Evolutionary conservation across 176 grass and related monocot genomes (phyloP).

Genomic region (Secale cereale): DNA sequence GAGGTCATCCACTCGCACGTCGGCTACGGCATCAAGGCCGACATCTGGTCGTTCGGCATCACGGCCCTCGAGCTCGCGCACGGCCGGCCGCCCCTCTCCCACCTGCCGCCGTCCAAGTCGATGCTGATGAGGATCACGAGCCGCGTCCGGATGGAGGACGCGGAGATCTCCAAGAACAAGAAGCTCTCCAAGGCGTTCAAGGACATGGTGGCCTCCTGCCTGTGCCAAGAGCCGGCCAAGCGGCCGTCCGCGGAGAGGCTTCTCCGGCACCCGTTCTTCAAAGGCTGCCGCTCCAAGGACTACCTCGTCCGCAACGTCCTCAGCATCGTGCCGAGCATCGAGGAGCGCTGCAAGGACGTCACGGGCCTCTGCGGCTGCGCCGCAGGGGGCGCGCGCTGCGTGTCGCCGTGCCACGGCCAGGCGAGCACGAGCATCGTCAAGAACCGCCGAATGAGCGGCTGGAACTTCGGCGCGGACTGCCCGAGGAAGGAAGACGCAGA

Average conservation of each 20-base stretch:
- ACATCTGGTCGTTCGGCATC: conserved; percentile 97
- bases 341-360: conserved; percentile 49
- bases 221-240: conserved; percentile 67
- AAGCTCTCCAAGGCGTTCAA: conserved; percentile 90
- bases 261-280: conserved; percentile 81
- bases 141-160: conserved; percentile 66
- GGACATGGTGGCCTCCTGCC: conserved; percentile 83
- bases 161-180: conserved; percentile 40
- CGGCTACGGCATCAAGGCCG: conserved; percentile 88
- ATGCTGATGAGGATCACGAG: conserved; percentile 80
- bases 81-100: conserved; percentile 76
- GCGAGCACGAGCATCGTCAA: conserved; percentile 18
- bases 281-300: conserved; percentile 59
- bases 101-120: conserved; percentile 88
- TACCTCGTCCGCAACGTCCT: conserved; percentile 72
- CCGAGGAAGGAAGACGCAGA: background rate
- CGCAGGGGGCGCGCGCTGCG: conserved; percentile 11
- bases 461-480: conserved; percentile 75
- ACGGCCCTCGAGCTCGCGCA: conserved; percentile 93
- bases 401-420: conserved; percentile 20
- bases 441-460: conserved; percentile 67
- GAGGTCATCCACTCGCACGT: conserved; percentile 94
- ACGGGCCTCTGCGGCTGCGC: conserved; percentile 7
- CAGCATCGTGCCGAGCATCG: conserved; percentile 48
- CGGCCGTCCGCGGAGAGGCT: conserved; percentile 83